Conservation (phyloP, 176 grass and related monocot species). For the Carex pumila region DNA sequence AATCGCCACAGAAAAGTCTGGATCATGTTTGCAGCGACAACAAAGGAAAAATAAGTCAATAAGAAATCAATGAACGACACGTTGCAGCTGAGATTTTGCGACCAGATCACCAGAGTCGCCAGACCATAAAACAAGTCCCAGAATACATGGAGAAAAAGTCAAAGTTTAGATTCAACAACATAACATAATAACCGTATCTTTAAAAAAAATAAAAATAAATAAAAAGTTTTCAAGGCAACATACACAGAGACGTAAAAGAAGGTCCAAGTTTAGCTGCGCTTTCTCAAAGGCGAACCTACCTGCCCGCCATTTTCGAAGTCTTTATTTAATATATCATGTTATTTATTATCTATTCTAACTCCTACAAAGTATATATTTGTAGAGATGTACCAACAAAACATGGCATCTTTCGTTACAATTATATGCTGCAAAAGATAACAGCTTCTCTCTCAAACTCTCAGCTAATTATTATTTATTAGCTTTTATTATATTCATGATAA, state of each 20-base stretch:
- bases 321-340: neutral
- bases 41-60: neutral
- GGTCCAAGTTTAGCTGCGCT: neutral
- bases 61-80: neutral
- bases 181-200: too few species aligned
- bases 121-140: neutral
- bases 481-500: neutral
- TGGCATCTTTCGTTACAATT: neutral
- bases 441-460: neutral
- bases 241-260: neutral
- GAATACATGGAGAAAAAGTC: neutral
- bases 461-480: neutral
- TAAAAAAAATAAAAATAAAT: too few species aligned
- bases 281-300: neutral
- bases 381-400: too few species aligned
- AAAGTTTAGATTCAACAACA: neutral
- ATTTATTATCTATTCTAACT: neutral
- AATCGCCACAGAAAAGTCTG: neutral
- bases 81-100: neutral
- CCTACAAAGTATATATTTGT: neutral
- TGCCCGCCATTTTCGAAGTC: neutral
- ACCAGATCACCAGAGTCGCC: neutral
- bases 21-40: neutral
- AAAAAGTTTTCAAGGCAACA: neutral
- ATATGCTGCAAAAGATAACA: neutral